Evolutionary conservation across 192 early-diverging fungal genomes (phyloP).

Genomic region (Coemansia sp.): DNA sequence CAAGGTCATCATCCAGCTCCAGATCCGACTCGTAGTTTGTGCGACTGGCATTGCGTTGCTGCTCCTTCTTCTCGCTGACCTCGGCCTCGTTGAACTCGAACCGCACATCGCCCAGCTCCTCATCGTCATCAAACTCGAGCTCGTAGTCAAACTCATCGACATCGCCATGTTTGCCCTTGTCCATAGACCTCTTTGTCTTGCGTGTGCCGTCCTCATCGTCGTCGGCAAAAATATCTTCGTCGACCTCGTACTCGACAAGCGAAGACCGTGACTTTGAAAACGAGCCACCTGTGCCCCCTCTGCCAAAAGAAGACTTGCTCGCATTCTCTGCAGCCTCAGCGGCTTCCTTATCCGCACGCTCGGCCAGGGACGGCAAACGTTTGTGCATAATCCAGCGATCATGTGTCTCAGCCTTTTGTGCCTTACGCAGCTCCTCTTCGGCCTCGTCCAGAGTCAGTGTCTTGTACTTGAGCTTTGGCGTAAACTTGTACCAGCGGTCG

Average conservation of each 20-base stretch:
- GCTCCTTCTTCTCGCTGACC: conserved; percentile 58
- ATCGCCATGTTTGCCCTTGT: conserved; percentile 56
- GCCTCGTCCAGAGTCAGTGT: conserved; percentile 75
- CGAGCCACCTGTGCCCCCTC: not conserved
- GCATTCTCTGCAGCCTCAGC: conserved; percentile 22
- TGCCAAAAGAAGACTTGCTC: not conserved
- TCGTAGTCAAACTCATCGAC: conserved; percentile 78
- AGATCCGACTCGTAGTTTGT: conserved; percentile 20
- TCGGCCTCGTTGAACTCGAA: conserved; percentile 72
- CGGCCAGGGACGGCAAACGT: conserved; percentile 54
- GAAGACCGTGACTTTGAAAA: conserved; percentile 13
- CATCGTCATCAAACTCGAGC: conserved; percentile 80
- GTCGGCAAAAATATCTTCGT: conserved; percentile 51
- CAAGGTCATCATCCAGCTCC: conserved; percentile 3
- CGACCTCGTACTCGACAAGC: conserved; percentile 51
- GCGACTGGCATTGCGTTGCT: conserved; percentile 27
- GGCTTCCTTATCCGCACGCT: conserved; percentile 40
- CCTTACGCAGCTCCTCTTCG: conserved; percentile 64
- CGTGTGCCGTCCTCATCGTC: conserved; percentile 51
- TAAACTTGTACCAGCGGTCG: conserved; percentile 77
- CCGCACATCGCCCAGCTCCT: conserved; percentile 68
- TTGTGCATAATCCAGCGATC: conserved; percentile 56
- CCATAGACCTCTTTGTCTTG: conserved; percentile 23
- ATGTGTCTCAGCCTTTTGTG: conserved; percentile 34
- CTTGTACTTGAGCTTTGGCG: conserved; percentile 65